A percentile compares a stretch with the other conserved stretches of the same genome.
phyloP scores from a whole-genome alignment of 805 yeast species.

The Zygosaccharomyces bailii region DNA sequence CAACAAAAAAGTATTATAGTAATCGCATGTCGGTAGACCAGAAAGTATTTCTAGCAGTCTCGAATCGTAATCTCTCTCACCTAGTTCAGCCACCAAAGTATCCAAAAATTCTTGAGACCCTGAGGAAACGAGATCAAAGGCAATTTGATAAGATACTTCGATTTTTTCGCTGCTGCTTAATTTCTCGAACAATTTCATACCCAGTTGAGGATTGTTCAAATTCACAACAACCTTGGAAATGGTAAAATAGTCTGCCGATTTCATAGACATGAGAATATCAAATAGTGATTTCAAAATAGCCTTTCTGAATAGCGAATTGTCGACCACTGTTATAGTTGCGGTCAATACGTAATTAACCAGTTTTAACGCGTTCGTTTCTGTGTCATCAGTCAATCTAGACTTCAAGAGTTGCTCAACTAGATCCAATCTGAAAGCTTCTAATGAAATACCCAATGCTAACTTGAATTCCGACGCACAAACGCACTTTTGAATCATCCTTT shows the following conservation, averaged over 20 bases:
- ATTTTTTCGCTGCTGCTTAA: slow-evolving; percentile 43
- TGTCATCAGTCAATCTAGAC: slow-evolving; percentile 37
- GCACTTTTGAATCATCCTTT: slow-evolving; percentile 82
- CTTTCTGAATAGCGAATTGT: slow-evolving; percentile 62
- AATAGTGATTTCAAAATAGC: slow-evolving; percentile 62
- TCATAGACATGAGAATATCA: slow-evolving; percentile 52
- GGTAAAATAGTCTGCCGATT: slow-evolving; percentile 74
- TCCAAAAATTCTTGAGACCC: slow-evolving; percentile 87
- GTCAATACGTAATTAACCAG: slow-evolving; percentile 72
- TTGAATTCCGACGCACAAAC: slow-evolving; percentile 64
- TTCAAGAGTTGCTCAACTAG: slow-evolving; percentile 59
- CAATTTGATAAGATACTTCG: slow-evolving; percentile 82
- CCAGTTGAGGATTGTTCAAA: slow-evolving; percentile 71
- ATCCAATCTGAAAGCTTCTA: slow-evolving; percentile 86
- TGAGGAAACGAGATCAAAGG: slow-evolving; percentile 87
- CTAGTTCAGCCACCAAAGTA: slow-evolving; percentile 45
- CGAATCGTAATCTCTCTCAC: slow-evolving; percentile 31
- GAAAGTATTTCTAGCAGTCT: slow-evolving; percentile 69
- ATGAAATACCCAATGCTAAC: slow-evolving; percentile 84
- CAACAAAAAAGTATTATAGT: slow-evolving; percentile 80
- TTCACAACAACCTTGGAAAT: slow-evolving; percentile 84
- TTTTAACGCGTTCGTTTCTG: slow-evolving; percentile 52
- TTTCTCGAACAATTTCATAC: slow-evolving; percentile 62
- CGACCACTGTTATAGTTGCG: slow-evolving; percentile 64
- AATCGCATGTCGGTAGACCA: slow-evolving; percentile 93